Base-by-base conservation (phyloP, 208 protist genomes). In the Sergeia podlipaevii region DNA sequence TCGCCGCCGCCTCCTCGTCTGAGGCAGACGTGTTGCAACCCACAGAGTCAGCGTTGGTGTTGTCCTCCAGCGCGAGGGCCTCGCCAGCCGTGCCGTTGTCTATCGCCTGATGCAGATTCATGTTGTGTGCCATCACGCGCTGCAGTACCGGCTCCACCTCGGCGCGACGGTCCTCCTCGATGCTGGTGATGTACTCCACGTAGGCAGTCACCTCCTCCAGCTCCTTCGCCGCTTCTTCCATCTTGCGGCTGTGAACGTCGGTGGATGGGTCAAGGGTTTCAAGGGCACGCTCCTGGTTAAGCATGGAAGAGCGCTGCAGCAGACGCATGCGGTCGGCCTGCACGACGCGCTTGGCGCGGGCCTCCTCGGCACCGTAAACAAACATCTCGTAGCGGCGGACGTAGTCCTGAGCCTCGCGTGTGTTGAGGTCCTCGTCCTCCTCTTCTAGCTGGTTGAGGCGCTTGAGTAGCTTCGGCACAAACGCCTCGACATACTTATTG, bases 391-490 rank as follows among this genome's bases (percentile, higher is more conserved):
- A 89, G 23, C 69, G 71, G 7, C 73, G 68, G 21, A 89, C 81
- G 56, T 89, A 89, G 21, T 79, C 78, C 57, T 89, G 77, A 10
- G 77, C 54, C 60, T 93, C 90, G 23, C 65, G 59, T 26, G 91
- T 79, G 33, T 61, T 51, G 32, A 94, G 70, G 24, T 87, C 70
- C 15, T 85, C 58, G 59, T 76, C 65, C 8, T 52, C 77, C n/a
- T 74, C 74, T 67, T 96, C 87, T 18, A 97, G 87, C 28, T 93
- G 75, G 3, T 78, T 70, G 20, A 95, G 63, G 62, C 89, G 96
- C 50, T 82, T 74, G 26, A 95, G 79, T 61, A 97, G 68, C 72
- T 97, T 93, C 18, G 90, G 85, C 38, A 89, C 89, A 70, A 91
- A 97, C 0, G 75, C 70, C 56, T 96, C 73, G 36, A 96, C 91